Base-by-base conservation (phyloP, 176 grass and related monocot genomes). In the Poa annua region DNA sequence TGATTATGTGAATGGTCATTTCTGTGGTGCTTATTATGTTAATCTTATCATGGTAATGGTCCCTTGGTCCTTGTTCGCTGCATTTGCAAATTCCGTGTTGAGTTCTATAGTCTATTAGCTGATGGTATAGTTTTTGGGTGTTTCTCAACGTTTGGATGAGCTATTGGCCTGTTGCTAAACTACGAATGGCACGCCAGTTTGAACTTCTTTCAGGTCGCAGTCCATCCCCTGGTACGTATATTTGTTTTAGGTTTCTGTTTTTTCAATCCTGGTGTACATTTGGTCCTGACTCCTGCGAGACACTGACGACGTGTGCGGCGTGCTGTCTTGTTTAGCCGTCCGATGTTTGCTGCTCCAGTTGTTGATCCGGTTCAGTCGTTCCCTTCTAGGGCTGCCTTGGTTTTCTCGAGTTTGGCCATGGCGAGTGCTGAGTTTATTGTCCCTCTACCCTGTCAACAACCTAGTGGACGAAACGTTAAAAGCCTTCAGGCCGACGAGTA, bases 1-100 rank as follows among this genome's bases (percentile, higher is more conserved):
- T 77, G 33, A 67, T 60, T 56, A 69, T 66, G 66, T 1, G 34
- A 71, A 53, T 66, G 61, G 61, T 64, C 61, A 64, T 64, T 25
- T 64, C 61, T 64, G 61, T 64, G 61, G 61, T 64, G 61, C 25
- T 77, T 71, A 38, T 2, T 34, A 16, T 34, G 70, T n/a, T 57
- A 52, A 33, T 66, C 26, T 10, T 80, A 39, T 36, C 47, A 16
- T 16, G 24, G 59, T 32, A 14, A 29, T 62, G 59, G 59, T 15
- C 11, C 12, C 6, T 13, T 62, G 24, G 59, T 15, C 11, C 12
- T 29, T 13, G 8, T 62, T 62, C 25, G 25, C 4, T 62, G 59
- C 54, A 57, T 57, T 3, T 61, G 22, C 57, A 61, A 6, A 26
- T 61, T 26, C 11, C 29, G 1, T 61, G 4, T 6, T 12, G 57